phyloP scores from a whole-genome alignment of 106 monocot genomes.

The Acorus gramineus region DNA sequence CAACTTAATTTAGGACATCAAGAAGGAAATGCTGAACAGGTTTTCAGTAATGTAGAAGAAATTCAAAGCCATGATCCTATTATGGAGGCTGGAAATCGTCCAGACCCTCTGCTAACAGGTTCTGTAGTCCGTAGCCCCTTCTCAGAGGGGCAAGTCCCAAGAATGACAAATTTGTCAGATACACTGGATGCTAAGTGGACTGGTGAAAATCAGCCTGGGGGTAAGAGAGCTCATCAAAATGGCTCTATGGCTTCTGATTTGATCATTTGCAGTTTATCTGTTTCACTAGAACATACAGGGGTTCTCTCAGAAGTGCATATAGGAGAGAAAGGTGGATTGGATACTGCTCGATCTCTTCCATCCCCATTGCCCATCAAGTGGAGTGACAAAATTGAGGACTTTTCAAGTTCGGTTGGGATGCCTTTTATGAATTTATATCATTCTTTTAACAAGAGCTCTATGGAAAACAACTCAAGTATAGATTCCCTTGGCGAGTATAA shows the following conservation, averaged over 20 bases:
- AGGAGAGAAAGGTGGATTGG: conserved; percentile 8
- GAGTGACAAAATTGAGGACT: conserved; percentile 16
- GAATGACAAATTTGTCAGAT: conserved; percentile 44
- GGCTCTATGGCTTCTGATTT: conserved; percentile 14
- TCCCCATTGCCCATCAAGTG: conserved; percentile 15
- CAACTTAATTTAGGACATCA: conserved; percentile 11
- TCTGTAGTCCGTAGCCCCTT: conserved; percentile 26
- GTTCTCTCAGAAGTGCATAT: conserved; percentile 13
- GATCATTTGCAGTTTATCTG: conserved; percentile 12
- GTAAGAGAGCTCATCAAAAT: conserved; percentile 3
- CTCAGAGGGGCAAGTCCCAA: conserved; percentile 61
- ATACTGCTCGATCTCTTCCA: conserved; percentile 19
- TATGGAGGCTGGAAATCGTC: conserved; percentile 15
- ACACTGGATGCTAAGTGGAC: conserved; percentile 74
- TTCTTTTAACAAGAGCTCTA: conserved; percentile 34
- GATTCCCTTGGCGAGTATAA: conserved; percentile 38
- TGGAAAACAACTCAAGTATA: conserved; percentile 12
- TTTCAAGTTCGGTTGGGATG: conserved; percentile 30
- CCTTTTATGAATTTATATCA: conserved; percentile 39
- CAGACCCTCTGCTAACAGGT: conserved; percentile 33
- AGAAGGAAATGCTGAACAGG: conserved; percentile 7
- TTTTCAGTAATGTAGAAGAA: conserved; percentile 7
- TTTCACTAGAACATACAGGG: conserved; percentile 6
- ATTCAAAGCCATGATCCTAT: conserved; percentile 19
- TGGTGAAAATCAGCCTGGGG: conserved; percentile 20